Conservation (phyloP, 768 basidiomycete genomes). For the Arthromyces matolae region DNA sequence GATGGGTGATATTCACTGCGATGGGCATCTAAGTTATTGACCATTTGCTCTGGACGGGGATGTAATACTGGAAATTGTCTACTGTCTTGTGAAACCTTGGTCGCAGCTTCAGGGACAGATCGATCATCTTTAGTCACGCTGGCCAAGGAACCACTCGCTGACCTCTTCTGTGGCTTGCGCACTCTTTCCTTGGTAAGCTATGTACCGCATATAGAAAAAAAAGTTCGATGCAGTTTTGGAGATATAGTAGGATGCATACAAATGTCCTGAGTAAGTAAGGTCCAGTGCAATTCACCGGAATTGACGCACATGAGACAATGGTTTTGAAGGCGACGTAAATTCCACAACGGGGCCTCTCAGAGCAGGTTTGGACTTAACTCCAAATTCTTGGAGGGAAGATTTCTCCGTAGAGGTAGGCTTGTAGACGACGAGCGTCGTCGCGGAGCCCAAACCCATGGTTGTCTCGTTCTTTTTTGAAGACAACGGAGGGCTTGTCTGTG, state of each 20-base stretch:
- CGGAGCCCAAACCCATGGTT: constrained; percentile 57
- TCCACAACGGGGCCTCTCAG: constrained; percentile 21
- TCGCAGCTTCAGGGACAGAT: neutral
- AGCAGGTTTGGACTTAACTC: constrained; percentile 31
- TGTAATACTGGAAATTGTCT: neutral
- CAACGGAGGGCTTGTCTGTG: constrained; percentile 1
- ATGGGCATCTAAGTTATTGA: too few species aligned
- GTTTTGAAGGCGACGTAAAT: constrained; percentile 47
- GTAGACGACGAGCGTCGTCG: constrained; percentile 70
- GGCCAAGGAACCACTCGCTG: neutral
- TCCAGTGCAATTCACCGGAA: constrained; percentile 55
- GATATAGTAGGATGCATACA: constrained; percentile 15
- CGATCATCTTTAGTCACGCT: neutral
- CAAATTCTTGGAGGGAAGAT: constrained; percentile 45
- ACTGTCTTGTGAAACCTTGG: neutral
- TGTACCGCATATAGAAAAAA: too few species aligned
- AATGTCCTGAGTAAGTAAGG: constrained; percentile 38
- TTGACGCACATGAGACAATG: constrained; percentile 85
- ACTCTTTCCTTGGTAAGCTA: constrained; percentile 77
- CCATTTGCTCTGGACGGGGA: too few species aligned
- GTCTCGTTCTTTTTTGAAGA: constrained; percentile 12
- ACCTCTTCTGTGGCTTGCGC: constrained; percentile 52
- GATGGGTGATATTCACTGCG: too few species aligned
- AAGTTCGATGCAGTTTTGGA: too few species aligned
- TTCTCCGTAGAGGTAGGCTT: constrained; percentile 45